phyloP scores from a whole-genome alignment of 176 grass and related monocot genomes.

The Cenchrus purpureus region DNA sequence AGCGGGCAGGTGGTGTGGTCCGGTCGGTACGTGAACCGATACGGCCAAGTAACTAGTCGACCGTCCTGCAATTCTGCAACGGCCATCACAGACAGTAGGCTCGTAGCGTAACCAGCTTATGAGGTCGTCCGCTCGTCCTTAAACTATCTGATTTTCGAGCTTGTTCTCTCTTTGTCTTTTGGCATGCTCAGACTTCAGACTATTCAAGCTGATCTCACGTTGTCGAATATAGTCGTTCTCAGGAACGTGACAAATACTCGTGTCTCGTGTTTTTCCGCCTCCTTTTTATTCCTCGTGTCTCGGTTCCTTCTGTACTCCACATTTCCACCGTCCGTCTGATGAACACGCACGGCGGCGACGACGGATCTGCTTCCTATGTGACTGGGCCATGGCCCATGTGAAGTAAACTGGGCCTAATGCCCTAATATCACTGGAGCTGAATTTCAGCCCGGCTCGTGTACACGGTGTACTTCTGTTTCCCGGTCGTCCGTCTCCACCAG shows the following conservation, averaged over 20 bases:
- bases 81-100: neutral
- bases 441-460: too few species aligned
- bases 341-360: too few species aligned
- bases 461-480: too few species aligned
- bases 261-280: neutral
- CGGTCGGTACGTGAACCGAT: neutral
- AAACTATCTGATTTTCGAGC: too few species aligned
- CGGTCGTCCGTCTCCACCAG: too few species aligned
- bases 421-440: neutral
- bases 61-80: neutral
- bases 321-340: too few species aligned
- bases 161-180: neutral
- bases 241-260: slow-evolving; percentile 16
- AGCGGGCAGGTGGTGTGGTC: neutral
- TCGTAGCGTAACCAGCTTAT: neutral
- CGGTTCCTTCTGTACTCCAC: too few species aligned
- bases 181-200: neutral
- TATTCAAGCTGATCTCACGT: neutral
- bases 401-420: too few species aligned
- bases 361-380: too few species aligned
- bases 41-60: neutral
- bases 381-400: too few species aligned
- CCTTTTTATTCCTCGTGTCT: too few species aligned
- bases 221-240: neutral
- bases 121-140: too few species aligned